Evolutionary conservation across 768 basidiomycete genomes (phyloP).

Genomic region (Amanita rimosa): DNA sequence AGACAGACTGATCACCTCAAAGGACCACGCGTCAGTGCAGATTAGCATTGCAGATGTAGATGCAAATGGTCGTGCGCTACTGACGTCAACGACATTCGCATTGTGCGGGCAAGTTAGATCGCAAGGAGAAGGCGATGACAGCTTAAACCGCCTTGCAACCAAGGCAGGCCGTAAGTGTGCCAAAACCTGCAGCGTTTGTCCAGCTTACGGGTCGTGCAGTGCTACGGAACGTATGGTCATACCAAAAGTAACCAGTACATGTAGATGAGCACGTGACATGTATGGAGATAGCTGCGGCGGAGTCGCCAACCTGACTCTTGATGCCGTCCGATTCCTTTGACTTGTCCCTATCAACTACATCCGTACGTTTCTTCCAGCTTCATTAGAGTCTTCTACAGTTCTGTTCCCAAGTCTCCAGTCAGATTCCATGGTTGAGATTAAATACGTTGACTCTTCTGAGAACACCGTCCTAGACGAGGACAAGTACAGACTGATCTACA

Average conservation of each 20-base stretch:
- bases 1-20: conserved; percentile 98
- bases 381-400: background rate
- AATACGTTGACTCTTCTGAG: conserved; percentile 23
- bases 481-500: conserved; percentile 70
- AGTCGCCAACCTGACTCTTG: background rate
- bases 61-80: conserved; percentile 67
- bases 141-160: conserved; percentile 91
- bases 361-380: conserved; percentile 23
- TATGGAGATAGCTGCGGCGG: background rate
- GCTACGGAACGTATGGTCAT: conserved; percentile 93
- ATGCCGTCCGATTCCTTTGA: conserved; percentile 23
- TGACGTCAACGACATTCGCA: conserved; percentile 82
- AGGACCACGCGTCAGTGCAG: conserved; percentile 98
- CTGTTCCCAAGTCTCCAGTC: conserved; percentile 19
- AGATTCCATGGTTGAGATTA: conserved; percentile 73
- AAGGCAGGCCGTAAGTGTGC: conserved; percentile 79
- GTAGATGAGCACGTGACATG: conserved; percentile 5
- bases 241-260: conserved; percentile 55
- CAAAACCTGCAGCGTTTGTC: background rate
- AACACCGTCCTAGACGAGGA: conserved; percentile 31
- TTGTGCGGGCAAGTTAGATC: conserved; percentile 91
- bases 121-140: conserved; percentile 94
- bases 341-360: conserved; percentile 30
- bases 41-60: conserved; percentile 94
- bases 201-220: conserved; percentile 34